Conservation (phyloP, 768 basidiomycete species). For the Podaxis pistillaris region DNA sequence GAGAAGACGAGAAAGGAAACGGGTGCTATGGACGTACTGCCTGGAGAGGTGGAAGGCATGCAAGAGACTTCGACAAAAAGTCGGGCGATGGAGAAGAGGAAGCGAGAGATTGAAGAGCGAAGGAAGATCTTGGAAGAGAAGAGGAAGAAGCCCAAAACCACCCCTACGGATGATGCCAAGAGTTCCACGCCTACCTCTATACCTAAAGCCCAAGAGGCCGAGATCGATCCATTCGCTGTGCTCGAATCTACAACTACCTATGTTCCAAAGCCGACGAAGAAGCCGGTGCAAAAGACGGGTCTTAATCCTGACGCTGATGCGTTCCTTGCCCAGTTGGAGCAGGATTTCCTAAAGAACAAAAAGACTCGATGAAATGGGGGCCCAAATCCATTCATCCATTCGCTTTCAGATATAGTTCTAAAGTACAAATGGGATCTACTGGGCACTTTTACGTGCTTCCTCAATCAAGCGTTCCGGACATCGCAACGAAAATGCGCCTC, state of each 20-base stretch:
- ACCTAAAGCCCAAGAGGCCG: not conserved
- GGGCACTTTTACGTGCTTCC: constrained; percentile 27
- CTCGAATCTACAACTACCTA: constrained; percentile 39
- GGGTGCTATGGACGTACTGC: constrained; percentile 58
- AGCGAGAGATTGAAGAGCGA: constrained; percentile 71
- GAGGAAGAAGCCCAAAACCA: constrained; percentile 45
- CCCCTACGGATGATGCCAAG: constrained; percentile 9
- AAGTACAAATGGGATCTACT: not conserved
- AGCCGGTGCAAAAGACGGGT: constrained; percentile 11
- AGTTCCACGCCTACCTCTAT: not conserved
- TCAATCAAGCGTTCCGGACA: constrained; percentile 48
- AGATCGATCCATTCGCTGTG: constrained; percentile 48
- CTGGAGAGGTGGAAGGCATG: constrained; percentile 83
- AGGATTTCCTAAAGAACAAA: constrained; percentile 46
- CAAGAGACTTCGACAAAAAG: constrained; percentile 37
- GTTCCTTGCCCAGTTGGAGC: constrained; percentile 66
- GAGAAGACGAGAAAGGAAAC: constrained; percentile 54
- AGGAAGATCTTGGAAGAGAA: constrained; percentile 63
- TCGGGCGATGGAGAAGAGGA: constrained; percentile 69
- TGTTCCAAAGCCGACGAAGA: constrained; percentile 21
- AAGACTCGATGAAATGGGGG: constrained; percentile 15
- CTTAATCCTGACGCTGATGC: constrained; percentile 48
- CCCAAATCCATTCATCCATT: not conserved
- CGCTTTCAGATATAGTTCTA: not conserved
- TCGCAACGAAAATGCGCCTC: constrained; percentile 40